phyloP scores from a whole-genome alignment of 306 rosid genomes.

The Rosa rugosa region DNA sequence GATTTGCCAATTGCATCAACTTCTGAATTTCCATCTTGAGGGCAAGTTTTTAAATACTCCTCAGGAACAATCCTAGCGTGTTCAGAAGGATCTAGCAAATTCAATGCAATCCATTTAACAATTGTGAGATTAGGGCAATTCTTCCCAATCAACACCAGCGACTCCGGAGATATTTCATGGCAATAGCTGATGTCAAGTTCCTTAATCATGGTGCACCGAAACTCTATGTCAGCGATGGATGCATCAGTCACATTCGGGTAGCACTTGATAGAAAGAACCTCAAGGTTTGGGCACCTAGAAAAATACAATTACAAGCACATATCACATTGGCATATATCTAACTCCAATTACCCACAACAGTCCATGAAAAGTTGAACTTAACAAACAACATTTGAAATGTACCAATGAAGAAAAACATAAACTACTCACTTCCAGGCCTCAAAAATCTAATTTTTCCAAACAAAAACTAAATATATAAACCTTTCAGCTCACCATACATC shows the following conservation, averaged over 20 bases:
- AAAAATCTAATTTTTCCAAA: neutral
- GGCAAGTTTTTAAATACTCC: slow-evolving; percentile 65
- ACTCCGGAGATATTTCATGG: too few relatives aligned
- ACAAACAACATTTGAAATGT: neutral
- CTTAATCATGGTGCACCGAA: slow-evolving; percentile 44
- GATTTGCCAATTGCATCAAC: slow-evolving; percentile 56
- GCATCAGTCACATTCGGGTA: slow-evolving; percentile 70
- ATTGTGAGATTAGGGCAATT: too few relatives aligned
- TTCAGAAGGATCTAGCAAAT: slow-evolving; percentile 73
- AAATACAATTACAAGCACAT: neutral
- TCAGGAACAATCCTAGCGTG: slow-evolving; percentile 33
- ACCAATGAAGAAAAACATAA: neutral
- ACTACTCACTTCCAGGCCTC: neutral
- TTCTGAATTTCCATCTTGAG: slow-evolving; percentile 85
- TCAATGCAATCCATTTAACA: too few relatives aligned
- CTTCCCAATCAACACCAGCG: too few relatives aligned
- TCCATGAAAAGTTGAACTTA: neutral
- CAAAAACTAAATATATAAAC: neutral
- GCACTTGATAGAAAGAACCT: slow-evolving; percentile 75
- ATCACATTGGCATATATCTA: neutral
- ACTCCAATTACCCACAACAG: neutral
- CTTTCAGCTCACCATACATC: neutral
- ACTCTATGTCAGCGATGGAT: slow-evolving; percentile 53
- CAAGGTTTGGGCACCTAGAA: slow-evolving; percentile 68
- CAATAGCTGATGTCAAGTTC: slow-evolving; percentile 64